phyloP scores from a whole-genome alignment of 2,329 filamentous ascomycete species.

The Colletotrichum phormii region DNA sequence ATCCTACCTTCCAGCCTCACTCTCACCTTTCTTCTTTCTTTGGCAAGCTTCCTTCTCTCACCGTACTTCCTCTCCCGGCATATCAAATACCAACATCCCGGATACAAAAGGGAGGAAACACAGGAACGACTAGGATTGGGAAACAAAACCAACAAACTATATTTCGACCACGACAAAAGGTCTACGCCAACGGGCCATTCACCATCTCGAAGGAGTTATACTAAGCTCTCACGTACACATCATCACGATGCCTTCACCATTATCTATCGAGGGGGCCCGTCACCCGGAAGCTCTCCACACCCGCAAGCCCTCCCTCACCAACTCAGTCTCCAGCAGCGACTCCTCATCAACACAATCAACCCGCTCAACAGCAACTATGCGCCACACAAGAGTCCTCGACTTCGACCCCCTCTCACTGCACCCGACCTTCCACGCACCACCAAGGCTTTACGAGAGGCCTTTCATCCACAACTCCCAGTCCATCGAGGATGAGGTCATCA shows the following conservation, averaged over 20 bases:
- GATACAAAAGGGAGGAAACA: not conserved
- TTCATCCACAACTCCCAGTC: slow-evolving; percentile 33
- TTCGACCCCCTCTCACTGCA: slow-evolving; percentile 37
- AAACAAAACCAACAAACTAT: not conserved
- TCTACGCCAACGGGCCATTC: slow-evolving; percentile 4
- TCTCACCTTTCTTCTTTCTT: not conserved
- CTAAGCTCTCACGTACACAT: not conserved
- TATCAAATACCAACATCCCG: slow-evolving; percentile 5
- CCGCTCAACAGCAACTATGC: slow-evolving; percentile 27
- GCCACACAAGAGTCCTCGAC: slow-evolving; percentile 33
- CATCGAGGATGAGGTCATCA: slow-evolving; percentile 33
- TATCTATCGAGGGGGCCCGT: slow-evolving; percentile 9
- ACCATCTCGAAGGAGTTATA: not conserved
- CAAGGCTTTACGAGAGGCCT: slow-evolving; percentile 35
- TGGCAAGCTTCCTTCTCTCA: not conserved
- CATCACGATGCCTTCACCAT: slow-evolving; percentile 22
- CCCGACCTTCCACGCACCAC: slow-evolving; percentile 38
- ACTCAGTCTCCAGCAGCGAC: slow-evolving; percentile 38
- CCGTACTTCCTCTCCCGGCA: not conserved
- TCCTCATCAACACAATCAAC: slow-evolving; percentile 36
- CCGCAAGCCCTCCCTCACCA: slow-evolving; percentile 37
- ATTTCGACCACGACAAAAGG: not conserved
- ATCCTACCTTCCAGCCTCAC: slow-evolving; percentile 6
- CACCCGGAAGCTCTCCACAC: slow-evolving; percentile 34
- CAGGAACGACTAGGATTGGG: not conserved